Conservation (phyloP, 495 filamentous ascomycete genomes). For the Podospora comata region DNA sequence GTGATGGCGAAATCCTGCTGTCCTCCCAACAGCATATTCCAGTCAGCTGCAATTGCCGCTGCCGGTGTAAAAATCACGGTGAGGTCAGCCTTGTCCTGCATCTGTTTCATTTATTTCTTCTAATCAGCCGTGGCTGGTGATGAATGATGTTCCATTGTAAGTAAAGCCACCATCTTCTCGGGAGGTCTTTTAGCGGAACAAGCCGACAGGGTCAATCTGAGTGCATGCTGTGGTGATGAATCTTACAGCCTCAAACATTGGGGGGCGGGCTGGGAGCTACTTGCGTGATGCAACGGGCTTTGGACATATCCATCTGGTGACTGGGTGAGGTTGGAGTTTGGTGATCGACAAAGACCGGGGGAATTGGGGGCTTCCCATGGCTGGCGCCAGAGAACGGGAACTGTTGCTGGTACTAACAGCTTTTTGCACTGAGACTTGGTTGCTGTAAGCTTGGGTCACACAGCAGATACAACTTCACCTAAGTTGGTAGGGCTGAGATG, state of each 20-base stretch:
- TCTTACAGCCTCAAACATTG: not conserved
- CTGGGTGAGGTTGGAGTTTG: not conserved
- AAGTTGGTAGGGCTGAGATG: not conserved
- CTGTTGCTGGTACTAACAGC: too few relatives aligned
- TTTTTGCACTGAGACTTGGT: not conserved
- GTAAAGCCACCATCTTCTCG: not conserved
- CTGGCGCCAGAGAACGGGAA: too few relatives aligned
- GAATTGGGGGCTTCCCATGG: not conserved
- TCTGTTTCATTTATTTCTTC: not conserved
- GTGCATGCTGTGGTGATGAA: not conserved
- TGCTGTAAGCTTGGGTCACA: not conserved
- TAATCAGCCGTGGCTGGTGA: not conserved
- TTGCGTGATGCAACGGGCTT: not conserved
- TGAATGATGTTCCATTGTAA: not conserved
- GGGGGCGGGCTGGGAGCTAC: not conserved
- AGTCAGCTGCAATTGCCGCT: not conserved
- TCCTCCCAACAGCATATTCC: not conserved
- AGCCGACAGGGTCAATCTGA: not conserved
- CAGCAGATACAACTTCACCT: not conserved
- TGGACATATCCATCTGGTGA: not conserved
- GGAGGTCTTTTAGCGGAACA: not conserved
- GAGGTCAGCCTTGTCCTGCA: not conserved
- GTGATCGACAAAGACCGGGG: not conserved
- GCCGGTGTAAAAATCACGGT: not conserved
- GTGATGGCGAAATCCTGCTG: not conserved